Base-by-base conservation (phyloP, 2,329 filamentous ascomycete species). In the Cyphellophora attinorum region DNA sequence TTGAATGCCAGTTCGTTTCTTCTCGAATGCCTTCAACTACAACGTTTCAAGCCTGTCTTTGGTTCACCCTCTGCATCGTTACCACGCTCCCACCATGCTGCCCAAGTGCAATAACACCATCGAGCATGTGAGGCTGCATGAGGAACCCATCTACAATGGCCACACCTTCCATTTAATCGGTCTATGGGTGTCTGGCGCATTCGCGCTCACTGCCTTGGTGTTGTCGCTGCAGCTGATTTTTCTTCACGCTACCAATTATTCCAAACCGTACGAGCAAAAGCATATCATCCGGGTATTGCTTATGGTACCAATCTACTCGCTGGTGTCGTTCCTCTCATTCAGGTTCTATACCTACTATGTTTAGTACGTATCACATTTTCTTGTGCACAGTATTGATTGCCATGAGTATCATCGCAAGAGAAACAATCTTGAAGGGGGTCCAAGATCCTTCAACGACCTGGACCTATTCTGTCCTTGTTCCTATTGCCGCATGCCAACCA, bases 221-320 rank as follows among this genome's bases (percentile, higher is more conserved):
- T 55, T 74, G 21, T 68, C 72, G 14, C 59, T 70, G 21, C 67
- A 61, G 44, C 57, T 77, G 33, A 72, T 78, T 37, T 57, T 69
- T 46, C 59, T 61, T 41, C 74, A 78, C 59, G 70, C 72, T 2
- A 70, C 61, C 10, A 74, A 77, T 51, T 79, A 78, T 57, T 61
- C 67, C 37, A 68, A 67, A 51, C 72, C 74, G 6, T 63, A 61
- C 41, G 71, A 79, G 53, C 74, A 79, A 51, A 70, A 66, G 49
- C 70, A 78, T 54, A 86, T 91, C 51, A 88, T 93, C 49, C 82
- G 85, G 31, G 89, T 93, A 46, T 70, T 93, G 16, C 79, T 88
- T 55, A 89, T 93, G 83, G 74, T 93, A 32, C 85, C 85, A 25
- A 68, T 93, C 41, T 93, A 93, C 57, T 70, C 80, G 33, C 65